Conservation (phyloP, 2,329 filamentous ascomycete genomes). For the Aspergillus proliferans region DNA sequence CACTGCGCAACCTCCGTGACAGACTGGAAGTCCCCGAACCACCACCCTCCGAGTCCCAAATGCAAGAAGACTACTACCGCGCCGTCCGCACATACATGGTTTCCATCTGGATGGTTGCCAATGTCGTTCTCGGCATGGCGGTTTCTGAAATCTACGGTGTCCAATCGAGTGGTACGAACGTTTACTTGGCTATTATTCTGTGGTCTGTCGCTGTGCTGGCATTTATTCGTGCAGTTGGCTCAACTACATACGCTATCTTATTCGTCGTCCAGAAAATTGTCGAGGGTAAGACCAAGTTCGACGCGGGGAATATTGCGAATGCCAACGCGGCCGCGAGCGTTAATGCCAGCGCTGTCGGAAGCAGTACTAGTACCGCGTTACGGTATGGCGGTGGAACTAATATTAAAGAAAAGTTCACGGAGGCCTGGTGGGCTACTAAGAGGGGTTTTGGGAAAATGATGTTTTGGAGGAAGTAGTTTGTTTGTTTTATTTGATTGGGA, state of each 20-base stretch:
- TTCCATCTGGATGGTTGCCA: conserved; percentile 85
- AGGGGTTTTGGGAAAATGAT: conserved; percentile 29
- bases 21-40: conserved; percentile 70
- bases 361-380: conserved; percentile 12
- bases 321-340: conserved; percentile 17
- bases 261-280: conserved; percentile 78
- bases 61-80: conserved; percentile 98
- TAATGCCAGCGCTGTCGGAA: conserved; percentile 14
- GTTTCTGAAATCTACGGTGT: conserved; percentile 78
- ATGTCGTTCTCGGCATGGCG: conserved; percentile 88
- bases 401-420: conserved; percentile 30
- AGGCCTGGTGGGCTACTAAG: conserved; percentile 29
- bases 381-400: conserved; percentile 28
- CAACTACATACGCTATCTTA: conserved; percentile 72
- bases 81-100: conserved; percentile 98
- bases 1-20: conserved; percentile 89
- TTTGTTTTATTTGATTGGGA: conserved; percentile 1
- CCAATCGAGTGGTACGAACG: conserved; percentile 68
- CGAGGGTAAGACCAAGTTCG: conserved; percentile 69
- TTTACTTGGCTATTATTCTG: conserved; percentile 86
- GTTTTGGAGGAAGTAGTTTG: conserved; percentile 35
- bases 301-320: conserved; percentile 29
- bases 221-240: conserved; percentile 79
- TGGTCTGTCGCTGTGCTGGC: conserved; percentile 86
- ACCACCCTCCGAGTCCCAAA: conserved; percentile 63